phyloP scores from a whole-genome alignment of 2,329 filamentous ascomycete genomes.

The Phialemonium atrogriseum region DNA sequence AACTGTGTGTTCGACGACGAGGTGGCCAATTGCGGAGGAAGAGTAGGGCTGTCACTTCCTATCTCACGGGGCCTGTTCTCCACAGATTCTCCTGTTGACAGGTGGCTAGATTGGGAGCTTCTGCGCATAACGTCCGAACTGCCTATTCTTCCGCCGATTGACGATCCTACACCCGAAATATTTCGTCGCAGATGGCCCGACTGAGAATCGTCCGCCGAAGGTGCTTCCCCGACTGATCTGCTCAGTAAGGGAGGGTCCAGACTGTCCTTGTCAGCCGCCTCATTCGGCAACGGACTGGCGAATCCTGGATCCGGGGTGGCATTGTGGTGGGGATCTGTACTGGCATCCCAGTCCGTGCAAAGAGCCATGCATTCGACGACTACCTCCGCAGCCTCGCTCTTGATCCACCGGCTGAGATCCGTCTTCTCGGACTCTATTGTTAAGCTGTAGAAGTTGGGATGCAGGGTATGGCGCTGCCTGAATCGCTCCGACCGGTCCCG shows the following conservation, averaged over 20 bases:
- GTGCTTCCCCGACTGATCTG: constrained; percentile 4
- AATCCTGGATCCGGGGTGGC: constrained; percentile 3
- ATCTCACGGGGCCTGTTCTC: constrained; percentile 30
- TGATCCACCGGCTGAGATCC: constrained; percentile 70
- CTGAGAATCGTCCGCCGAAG: constrained; percentile 1
- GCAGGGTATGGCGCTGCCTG: constrained; percentile 62
- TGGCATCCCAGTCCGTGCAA: too few relatives aligned
- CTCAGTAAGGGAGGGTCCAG: constrained; percentile 11
- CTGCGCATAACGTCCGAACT: constrained; percentile 27
- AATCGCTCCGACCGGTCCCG: constrained; percentile 68
- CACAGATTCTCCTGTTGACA: constrained; percentile 39
- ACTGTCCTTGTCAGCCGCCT: constrained; percentile 6
- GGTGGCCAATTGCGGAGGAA: constrained; percentile 40
- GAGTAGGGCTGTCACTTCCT: constrained; percentile 52
- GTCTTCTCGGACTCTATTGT: constrained; percentile 74
- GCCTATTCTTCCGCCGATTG: constrained; percentile 5
- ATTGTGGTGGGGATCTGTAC: constrained; percentile 4
- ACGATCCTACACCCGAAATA: too few relatives aligned
- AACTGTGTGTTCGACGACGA: constrained; percentile 47
- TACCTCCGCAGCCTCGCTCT: constrained; percentile 70
- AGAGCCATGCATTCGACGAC: constrained; percentile 71
- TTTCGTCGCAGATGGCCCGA: constrained; percentile 4
- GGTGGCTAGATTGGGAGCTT: constrained; percentile 42
- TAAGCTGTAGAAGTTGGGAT: constrained; percentile 76
- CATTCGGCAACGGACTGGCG: neutral